phyloP scores from a whole-genome alignment of 176 grass and related monocot species.

The Cenchrus americanus region DNA sequence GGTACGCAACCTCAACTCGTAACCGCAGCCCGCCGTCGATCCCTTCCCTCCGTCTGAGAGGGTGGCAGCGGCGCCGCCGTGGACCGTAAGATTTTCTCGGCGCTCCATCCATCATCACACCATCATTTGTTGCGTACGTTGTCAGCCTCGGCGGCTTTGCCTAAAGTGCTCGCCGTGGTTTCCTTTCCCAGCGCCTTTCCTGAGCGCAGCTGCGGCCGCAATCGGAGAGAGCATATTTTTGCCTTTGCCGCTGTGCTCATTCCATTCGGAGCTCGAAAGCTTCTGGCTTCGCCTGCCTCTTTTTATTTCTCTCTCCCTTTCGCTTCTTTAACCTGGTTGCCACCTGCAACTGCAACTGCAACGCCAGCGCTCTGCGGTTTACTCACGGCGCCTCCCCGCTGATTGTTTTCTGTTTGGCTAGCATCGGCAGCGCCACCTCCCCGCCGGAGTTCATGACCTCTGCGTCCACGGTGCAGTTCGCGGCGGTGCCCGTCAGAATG shows the following conservation, averaged over 20 bases:
- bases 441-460: constrained; percentile 75
- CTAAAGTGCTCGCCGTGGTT: constrained; percentile 26
- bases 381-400: neutral
- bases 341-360: neutral
- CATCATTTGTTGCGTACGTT: constrained; percentile 38
- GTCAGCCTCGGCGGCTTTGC: constrained; percentile 37
- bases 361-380: neutral
- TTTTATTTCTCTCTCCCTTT: neutral
- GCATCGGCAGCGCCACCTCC: constrained; percentile 41
- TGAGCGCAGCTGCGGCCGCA: constrained; percentile 1
- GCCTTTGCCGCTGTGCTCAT: constrained; percentile 22
- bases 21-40: neutral
- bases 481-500: constrained; percentile 53
- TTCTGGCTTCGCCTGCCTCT: neutral
- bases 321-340: neutral
- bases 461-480: constrained; percentile 70
- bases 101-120: constrained; percentile 3
- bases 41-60: neutral
- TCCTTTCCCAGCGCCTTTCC: neutral
- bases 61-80: neutral
- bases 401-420: neutral
- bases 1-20: neutral
- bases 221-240: constrained; percentile 20
- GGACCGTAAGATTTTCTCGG: neutral
- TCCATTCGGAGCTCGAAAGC: constrained; percentile 28